phyloP scores from a whole-genome alignment of 2,329 filamentous ascomycete genomes.

The Phialemoniopsis sp. region DNA sequence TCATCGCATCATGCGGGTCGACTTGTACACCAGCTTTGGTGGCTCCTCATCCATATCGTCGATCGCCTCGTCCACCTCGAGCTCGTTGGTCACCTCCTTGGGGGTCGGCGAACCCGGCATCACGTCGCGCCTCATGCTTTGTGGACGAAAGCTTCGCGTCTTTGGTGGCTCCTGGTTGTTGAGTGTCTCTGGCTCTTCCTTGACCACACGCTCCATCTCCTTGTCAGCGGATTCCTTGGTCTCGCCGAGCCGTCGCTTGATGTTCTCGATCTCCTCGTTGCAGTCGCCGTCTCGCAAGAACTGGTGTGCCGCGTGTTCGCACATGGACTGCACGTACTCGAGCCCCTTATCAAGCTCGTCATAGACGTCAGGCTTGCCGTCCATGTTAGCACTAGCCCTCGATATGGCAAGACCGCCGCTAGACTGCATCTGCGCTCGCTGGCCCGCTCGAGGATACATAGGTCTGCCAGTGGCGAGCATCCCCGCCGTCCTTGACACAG shows the following conservation, averaged over 20 bases:
- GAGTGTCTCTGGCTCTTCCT: conserved; percentile 44
- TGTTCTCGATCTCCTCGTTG: conserved; percentile 67
- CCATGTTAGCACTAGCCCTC: background rate
- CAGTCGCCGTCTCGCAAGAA: conserved; percentile 87
- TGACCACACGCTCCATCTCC: conserved; percentile 52
- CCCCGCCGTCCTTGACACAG: conserved; percentile 15
- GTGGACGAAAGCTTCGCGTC: conserved; percentile 45
- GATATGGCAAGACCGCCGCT: too few species aligned
- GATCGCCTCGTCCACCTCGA: conserved; percentile 37
- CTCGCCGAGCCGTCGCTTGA: conserved; percentile 60
- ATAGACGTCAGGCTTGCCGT: conserved; percentile 45
- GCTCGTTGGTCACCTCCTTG: conserved; percentile 10
- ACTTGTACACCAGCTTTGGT: conserved; percentile 36
- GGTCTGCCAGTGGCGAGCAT: conserved; percentile 17
- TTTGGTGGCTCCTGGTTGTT: conserved; percentile 31
- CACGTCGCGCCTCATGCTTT: conserved; percentile 40
- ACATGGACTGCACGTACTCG: conserved; percentile 75
- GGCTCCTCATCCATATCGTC: conserved; percentile 27
- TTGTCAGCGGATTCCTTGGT: conserved; percentile 57
- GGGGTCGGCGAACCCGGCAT: conserved; percentile 15
- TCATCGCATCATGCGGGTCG: conserved; percentile 26
- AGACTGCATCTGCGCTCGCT: too few species aligned
- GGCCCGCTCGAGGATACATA: conserved; percentile 15
- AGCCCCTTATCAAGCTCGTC: conserved; percentile 75
- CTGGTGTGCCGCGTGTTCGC: conserved; percentile 83